Evolutionary conservation across 2,329 filamentous ascomycete species (phyloP), one percentile per base, ranked within the genome.

Genomic region (Ophiostoma pallidulum): DNA sequence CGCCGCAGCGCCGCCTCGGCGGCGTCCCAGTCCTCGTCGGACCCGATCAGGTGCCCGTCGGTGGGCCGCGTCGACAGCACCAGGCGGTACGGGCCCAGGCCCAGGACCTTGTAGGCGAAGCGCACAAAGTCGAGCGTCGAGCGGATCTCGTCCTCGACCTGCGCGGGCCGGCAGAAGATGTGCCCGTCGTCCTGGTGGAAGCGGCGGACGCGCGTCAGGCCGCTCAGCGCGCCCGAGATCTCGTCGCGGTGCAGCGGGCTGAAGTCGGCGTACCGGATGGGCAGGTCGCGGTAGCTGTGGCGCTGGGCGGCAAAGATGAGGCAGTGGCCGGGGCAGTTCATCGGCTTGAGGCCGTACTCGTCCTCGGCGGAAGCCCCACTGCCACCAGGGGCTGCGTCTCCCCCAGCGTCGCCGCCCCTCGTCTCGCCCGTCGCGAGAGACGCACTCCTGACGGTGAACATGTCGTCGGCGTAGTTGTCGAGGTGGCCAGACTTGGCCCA

Each of bases 131-230:
- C 78, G 39, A 92, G 65, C 2, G 85, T 87, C 51, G 76, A 76
- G 46, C 74, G 73, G 48, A 92, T 91, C 65, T 92, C 86, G 3
- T 76, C 69, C 54, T 80, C 71, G 49, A 91, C 86, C 63, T 92
- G 86, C 40, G 74, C 72, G 6, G 84, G 84, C 1, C 84, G 78
- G 62, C 88, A 94, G 64, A 94, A 94, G 53, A 94, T 56, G 47
- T 98, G 92, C 3, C 86, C 86, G 64, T 98, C 92, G 59, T 98
- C 92, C 68, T 97, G 91, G 63, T 92, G 85, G 72, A 98, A 97
- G 56, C 90, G 81, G 41, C 92, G 82, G 10, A 97, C 91, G 64
- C 92, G 81, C 3, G 92, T 97, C 53, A 98, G 74, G 29, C 92
- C 92, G 39, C 82, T 86, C 37, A 98, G 73, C 4, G 92, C 91